Percentiles rank a stretch among this genome's conserved stretches.
Evolutionary conservation across 495 filamentous ascomycete species (phyloP).

Genomic region (Xylaria curta): DNA sequence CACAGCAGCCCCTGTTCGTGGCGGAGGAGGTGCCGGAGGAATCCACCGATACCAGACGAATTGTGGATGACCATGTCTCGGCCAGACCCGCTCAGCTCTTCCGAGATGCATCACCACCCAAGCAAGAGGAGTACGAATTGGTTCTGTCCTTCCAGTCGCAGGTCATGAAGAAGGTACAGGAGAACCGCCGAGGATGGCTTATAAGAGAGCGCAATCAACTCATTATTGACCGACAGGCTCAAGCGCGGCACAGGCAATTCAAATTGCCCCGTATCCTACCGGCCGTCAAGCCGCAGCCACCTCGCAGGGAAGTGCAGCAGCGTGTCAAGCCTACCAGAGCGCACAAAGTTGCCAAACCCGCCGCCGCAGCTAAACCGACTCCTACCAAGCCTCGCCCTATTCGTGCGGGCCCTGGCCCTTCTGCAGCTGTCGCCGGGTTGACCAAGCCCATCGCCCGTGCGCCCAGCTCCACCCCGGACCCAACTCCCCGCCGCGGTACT

Average conservation of each 20-base stretch:
- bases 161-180: slow-evolving; percentile 63
- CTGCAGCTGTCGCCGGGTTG: slow-evolving; percentile 43
- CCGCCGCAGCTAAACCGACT: not conserved
- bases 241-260: slow-evolving; percentile 36
- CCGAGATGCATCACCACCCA: slow-evolving; percentile 64
- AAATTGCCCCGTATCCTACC: slow-evolving; percentile 51
- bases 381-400: slow-evolving; percentile 35
- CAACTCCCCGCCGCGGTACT: slow-evolving; percentile 45
- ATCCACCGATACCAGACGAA: slow-evolving; percentile 53
- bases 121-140: slow-evolving; percentile 71
- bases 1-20: slow-evolving; percentile 40
- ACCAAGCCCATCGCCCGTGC: slow-evolving; percentile 36
- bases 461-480: slow-evolving; percentile 51
- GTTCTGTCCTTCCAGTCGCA: slow-evolving; percentile 71
- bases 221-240: slow-evolving; percentile 53
- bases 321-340: slow-evolving; percentile 44
- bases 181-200: slow-evolving; percentile 66
- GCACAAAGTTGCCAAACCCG: slow-evolving; percentile 54
- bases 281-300: slow-evolving; percentile 42
- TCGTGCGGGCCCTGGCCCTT: slow-evolving; percentile 41
- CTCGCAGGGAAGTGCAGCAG: slow-evolving; percentile 41
- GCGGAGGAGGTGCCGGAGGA: slow-evolving; percentile 46
- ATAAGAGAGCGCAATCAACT: slow-evolving; percentile 67
- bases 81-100: slow-evolving; percentile 64
- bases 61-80: slow-evolving; percentile 71